Evolutionary conservation across 2,329 filamentous ascomycete species (phyloP).

Genomic region (Penicillium concentricum): DNA sequence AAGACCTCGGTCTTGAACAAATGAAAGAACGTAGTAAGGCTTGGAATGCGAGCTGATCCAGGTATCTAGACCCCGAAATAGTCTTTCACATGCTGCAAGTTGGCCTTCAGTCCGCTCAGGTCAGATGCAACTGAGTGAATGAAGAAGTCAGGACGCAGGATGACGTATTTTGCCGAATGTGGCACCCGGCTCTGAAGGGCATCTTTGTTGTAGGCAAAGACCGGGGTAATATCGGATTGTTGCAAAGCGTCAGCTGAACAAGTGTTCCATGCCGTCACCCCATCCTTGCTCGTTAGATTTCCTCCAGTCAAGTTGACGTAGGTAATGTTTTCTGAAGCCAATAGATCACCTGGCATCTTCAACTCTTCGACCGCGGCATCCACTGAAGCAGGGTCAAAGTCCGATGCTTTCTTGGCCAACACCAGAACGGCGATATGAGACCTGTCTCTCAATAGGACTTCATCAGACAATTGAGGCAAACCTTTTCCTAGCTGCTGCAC

Average conservation of each 20-base stretch:
- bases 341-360: background rate
- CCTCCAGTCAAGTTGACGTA: background rate
- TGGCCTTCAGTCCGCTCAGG: background rate
- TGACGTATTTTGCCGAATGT: background rate
- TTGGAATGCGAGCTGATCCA: too few species aligned
- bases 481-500: background rate
- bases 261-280: background rate
- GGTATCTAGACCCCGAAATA: background rate
- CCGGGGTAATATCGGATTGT: background rate
- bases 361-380: background rate
- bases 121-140: background rate
- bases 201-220: background rate
- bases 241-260: background rate
- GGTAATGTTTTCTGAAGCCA: background rate
- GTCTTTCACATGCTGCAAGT: background rate
- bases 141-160: background rate
- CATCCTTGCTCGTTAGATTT: background rate
- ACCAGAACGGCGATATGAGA: background rate
- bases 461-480: background rate
- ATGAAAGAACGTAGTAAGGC: background rate
- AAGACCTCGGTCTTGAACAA: background rate
- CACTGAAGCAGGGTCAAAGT: background rate
- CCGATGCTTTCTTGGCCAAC: background rate
- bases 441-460: background rate
- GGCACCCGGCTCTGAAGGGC: background rate